These are phyloP conservation scores for Catharanthus roseus DNA, from an alignment of 257 asterid species.

Conservation along the genomic window DNA sequence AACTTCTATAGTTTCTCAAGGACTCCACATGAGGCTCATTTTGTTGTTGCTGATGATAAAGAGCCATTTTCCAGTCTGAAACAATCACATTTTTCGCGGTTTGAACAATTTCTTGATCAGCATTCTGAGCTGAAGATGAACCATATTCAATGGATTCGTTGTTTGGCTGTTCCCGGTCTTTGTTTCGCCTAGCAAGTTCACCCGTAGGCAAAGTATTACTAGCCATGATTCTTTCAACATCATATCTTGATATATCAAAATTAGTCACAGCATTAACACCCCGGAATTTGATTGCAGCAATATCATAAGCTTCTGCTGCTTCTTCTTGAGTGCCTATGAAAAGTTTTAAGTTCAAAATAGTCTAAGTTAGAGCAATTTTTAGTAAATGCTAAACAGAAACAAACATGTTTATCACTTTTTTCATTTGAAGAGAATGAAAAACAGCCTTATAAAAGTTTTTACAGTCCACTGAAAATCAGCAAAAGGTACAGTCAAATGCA, in stretches of 20 bases:
- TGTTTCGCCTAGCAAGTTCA: conserved; percentile 35
- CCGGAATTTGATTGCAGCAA: conserved; percentile 51
- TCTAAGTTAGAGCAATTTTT: no score
- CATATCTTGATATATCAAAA: conserved; percentile 40
- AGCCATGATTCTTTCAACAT: conserved; percentile 42
- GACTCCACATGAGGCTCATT: conserved; percentile 28
- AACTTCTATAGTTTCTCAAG: conserved; percentile 21
- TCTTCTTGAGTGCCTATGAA: conserved; percentile 45
- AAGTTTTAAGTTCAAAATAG: no score
- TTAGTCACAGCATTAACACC: conserved; percentile 46
- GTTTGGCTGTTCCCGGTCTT: conserved; percentile 27
- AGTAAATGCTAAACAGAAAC: background rate
- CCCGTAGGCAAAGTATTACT: conserved; percentile 36
- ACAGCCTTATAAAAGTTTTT: conserved; percentile 25
- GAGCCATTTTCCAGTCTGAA: conserved; percentile 34
- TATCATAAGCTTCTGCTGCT: conserved; percentile 53
- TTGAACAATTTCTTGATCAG: conserved; percentile 7
- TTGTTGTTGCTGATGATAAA: conserved; percentile 17
- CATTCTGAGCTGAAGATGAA: background rate
- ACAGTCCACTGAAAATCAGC: conserved; percentile 17
- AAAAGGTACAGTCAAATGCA: conserved; percentile 17
- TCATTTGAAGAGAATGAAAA: conserved; percentile 9
- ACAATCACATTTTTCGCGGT: conserved; percentile 11
- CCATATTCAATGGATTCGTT: conserved; percentile 15
- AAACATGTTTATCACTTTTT: background rate